phyloP scores from a whole-genome alignment of 208 protist species.

The Leishmania turanica region DNA sequence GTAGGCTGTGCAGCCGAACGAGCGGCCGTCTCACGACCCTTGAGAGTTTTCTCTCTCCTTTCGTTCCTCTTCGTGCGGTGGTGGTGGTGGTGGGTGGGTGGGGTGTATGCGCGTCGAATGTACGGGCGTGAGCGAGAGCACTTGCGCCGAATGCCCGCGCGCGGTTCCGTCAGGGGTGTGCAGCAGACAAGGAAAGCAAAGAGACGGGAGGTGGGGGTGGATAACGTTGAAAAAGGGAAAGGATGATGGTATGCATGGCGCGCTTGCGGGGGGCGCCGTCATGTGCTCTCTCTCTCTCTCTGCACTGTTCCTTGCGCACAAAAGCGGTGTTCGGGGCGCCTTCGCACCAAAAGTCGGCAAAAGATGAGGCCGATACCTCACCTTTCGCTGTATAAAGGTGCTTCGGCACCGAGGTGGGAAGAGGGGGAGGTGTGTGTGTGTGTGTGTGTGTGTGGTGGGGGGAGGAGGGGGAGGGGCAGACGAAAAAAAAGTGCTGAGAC shows the following conservation, averaged over 20 bases:
- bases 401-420: background rate
- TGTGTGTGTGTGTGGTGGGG: too few relatives aligned
- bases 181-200: background rate
- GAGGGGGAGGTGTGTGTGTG: background rate
- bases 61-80: background rate
- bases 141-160: background rate
- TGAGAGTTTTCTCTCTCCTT: background rate
- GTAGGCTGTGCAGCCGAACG: background rate
- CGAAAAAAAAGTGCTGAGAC: background rate
- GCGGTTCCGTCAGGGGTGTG: background rate
- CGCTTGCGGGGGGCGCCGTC: background rate
- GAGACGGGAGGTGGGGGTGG: background rate
- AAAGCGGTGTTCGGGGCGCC: background rate
- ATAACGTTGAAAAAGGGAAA: background rate
- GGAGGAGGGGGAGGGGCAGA: background rate
- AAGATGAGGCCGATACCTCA: background rate
- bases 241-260: background rate
- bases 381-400: background rate
- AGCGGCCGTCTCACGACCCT: background rate
- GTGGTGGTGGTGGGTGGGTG: background rate
- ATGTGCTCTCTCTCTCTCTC: background rate
- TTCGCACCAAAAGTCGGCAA: background rate
- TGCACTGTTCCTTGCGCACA: background rate
- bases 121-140: background rate
- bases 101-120: background rate